Percentiles rank a stretch among this genome's conserved stretches.
Evolutionary conservation across 257 asterid species (phyloP).

Genomic region (Solanum corneliomulleri): DNA sequence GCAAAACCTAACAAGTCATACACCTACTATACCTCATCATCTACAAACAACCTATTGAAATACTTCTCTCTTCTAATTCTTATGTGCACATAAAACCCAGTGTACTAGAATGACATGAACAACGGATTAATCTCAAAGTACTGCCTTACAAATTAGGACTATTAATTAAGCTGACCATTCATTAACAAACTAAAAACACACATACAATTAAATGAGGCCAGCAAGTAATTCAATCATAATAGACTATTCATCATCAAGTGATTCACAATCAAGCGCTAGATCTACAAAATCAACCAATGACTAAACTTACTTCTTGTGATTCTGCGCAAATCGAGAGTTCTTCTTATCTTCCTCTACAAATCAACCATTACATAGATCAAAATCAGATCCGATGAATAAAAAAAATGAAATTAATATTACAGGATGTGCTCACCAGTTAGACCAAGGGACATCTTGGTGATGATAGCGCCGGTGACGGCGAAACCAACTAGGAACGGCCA

Average conservation of each 20-base stretch:
- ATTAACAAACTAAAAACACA: background rate
- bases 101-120: background rate
- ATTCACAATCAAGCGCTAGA: background rate
- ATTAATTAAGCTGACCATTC: background rate
- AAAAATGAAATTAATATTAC: background rate
- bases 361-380: background rate
- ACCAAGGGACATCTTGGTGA: conserved; percentile 24
- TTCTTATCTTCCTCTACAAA: conserved; percentile 20
- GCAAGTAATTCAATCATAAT: background rate
- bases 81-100: background rate
- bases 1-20: background rate
- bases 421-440: conserved; percentile 6
- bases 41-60: background rate
- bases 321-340: conserved; percentile 14
- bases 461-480: conserved; percentile 24
- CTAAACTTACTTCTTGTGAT: conserved; percentile 17
- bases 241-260: background rate
- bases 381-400: background rate
- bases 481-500: conserved; percentile 31
- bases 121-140: background rate
- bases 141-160: background rate
- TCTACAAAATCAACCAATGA: background rate
- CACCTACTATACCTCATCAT: background rate
- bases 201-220: background rate
- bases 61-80: background rate